Percentiles rank a stretch among this genome's conserved stretches.
phyloP scores from a whole-genome alignment of 805 yeast species.

The Kodamaea restingae region DNA sequence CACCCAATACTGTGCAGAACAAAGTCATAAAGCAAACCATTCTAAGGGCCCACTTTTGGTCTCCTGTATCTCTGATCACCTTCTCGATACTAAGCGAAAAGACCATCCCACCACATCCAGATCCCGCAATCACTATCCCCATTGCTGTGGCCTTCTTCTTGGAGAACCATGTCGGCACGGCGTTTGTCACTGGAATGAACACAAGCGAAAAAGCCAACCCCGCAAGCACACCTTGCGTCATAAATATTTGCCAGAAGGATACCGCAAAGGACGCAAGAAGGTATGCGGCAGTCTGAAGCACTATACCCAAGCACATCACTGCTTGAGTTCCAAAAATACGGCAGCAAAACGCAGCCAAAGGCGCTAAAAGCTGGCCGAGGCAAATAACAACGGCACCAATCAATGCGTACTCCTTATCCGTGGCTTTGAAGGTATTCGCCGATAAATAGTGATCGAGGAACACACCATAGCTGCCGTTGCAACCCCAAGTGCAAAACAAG shows the following conservation, averaged over 20 bases:
- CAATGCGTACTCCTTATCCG: conserved; percentile 46
- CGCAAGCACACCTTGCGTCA: conserved; percentile 49
- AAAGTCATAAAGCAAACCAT: conserved; percentile 34
- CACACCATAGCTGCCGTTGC: conserved; percentile 56
- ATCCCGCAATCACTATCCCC: conserved; percentile 47
- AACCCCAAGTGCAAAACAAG: conserved; percentile 54
- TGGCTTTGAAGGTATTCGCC: conserved; percentile 33
- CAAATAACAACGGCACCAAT: conserved; percentile 49
- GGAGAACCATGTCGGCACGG: conserved; percentile 50
- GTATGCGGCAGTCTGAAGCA: conserved; percentile 40
- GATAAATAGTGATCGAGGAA: conserved; percentile 51
- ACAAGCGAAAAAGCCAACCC: conserved; percentile 46
- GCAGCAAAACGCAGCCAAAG: conserved; percentile 47
- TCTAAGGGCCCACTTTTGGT: conserved; percentile 43
- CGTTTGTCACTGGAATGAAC: conserved; percentile 41
- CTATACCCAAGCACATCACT: conserved; percentile 45
- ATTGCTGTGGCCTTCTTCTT: conserved; percentile 42
- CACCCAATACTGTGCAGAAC: conserved; percentile 32
- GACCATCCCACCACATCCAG: conserved; percentile 49
- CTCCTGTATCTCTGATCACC: conserved; percentile 38
- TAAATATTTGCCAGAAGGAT: conserved; percentile 47
- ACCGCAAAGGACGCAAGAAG: conserved; percentile 50
- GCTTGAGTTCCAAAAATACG: conserved; percentile 47
- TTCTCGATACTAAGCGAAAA: conserved; percentile 42
- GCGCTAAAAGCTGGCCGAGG: conserved; percentile 54